Conservation (phyloP, 208 protist species). For the Leishmania martiniquensis region DNA sequence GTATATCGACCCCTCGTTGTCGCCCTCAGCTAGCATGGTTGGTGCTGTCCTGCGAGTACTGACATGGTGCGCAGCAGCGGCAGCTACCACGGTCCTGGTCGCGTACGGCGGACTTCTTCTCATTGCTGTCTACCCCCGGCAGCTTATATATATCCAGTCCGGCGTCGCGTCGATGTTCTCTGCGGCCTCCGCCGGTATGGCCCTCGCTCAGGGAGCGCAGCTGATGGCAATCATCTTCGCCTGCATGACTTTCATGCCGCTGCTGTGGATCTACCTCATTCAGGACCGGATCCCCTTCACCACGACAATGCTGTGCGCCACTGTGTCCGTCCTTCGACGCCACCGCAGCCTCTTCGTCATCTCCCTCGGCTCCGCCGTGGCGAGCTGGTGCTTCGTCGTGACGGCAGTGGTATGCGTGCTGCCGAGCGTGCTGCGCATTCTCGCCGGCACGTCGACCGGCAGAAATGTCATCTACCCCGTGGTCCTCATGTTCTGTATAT, state of each 20-base stretch:
- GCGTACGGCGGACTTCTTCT: constrained; percentile 26
- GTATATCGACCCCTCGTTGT: not conserved
- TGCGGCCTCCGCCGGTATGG: constrained; percentile 24
- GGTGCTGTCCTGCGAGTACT: constrained; percentile 1
- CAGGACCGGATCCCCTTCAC: constrained; percentile 69
- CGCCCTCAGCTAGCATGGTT: not conserved
- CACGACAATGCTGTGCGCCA: constrained; percentile 40
- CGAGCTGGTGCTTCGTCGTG: constrained; percentile 33
- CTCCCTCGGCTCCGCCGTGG: constrained; percentile 29
- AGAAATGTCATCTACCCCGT: constrained; percentile 23
- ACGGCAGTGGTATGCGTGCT: constrained; percentile 29
- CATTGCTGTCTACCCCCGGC: constrained; percentile 27
- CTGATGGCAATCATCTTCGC: constrained; percentile 29
- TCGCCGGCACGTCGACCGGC: constrained; percentile 20
- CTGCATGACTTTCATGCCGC: constrained; percentile 35
- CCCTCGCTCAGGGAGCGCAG: constrained; percentile 13
- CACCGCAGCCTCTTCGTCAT: constrained; percentile 54
- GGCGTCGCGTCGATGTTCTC: constrained; percentile 32
- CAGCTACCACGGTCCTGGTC: constrained; percentile 20
- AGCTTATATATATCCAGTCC: constrained; percentile 36
- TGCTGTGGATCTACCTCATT: constrained; percentile 71
- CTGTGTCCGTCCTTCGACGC: constrained; percentile 39
- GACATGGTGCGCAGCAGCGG: constrained; percentile 9
- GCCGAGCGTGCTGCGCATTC: constrained; percentile 29
- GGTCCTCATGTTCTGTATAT: constrained; percentile 49